Percentiles rank a stretch among this genome's conserved stretches.
Conservation (phyloP, 495 filamentous ascomycete genomes). For the Aspergillus kassunensis region DNA sequence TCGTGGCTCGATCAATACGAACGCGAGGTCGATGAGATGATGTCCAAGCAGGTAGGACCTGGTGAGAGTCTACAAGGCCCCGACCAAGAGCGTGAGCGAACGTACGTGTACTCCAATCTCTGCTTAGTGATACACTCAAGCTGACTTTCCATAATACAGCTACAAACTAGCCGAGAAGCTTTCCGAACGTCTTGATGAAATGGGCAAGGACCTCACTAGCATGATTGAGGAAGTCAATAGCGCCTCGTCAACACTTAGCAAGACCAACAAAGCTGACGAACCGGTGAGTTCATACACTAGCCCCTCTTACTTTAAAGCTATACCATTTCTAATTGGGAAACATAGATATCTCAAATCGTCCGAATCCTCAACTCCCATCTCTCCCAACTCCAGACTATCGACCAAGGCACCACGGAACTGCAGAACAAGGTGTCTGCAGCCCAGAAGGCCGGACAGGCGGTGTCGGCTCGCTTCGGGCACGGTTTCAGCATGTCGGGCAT, state of each 20-base stretch:
- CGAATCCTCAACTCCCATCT: slow-evolving; percentile 90
- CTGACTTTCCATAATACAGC: slow-evolving; percentile 27
- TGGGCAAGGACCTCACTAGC: slow-evolving; percentile 82
- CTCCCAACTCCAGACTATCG: slow-evolving; percentile 83
- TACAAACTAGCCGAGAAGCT: slow-evolving; percentile 90
- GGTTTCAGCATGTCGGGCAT: slow-evolving; percentile 52
- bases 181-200: slow-evolving; percentile 78
- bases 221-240: slow-evolving; percentile 99
- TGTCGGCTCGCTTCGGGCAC: slow-evolving; percentile 63
- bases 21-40: slow-evolving; percentile 79
- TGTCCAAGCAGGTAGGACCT: slow-evolving; percentile 61
- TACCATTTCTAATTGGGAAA: slow-evolving; percentile 7
- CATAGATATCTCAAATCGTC: slow-evolving; percentile 86
- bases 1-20: slow-evolving; percentile 87
- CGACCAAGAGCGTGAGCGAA: slow-evolving; percentile 90
- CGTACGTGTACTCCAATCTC: slow-evolving; percentile 51
- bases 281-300: slow-evolving; percentile 61
- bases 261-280: slow-evolving; percentile 84
- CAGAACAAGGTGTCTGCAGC: slow-evolving; percentile 73
- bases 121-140: no score
- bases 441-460: slow-evolving; percentile 66
- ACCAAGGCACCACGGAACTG: slow-evolving; percentile 73
- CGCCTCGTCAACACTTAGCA: slow-evolving; percentile 75
- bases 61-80: slow-evolving; percentile 75
- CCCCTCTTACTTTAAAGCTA: not conserved